phyloP scores from a whole-genome alignment of 768 basidiomycete genomes.

The Tylopilus felleus region DNA sequence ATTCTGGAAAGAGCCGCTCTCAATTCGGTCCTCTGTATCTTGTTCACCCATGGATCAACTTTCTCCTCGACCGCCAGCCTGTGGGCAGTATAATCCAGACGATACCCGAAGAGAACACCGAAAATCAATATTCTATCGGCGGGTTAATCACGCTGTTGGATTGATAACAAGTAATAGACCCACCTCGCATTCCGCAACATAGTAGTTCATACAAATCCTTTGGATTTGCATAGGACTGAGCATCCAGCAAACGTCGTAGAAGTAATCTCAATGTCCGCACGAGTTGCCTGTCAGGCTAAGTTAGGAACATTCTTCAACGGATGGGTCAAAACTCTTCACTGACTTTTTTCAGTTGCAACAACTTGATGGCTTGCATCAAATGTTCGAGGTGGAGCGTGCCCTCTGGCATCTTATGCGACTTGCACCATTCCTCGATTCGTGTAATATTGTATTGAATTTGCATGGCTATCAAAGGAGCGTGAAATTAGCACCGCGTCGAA shows the following conservation, averaged over 20 bases:
- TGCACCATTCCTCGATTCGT: constrained; percentile 98
- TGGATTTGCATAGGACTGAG: constrained; percentile 98
- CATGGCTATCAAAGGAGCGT: constrained; percentile 67
- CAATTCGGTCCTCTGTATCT: too few species aligned
- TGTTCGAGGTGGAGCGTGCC: constrained; percentile 97
- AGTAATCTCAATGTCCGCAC: constrained; percentile 97
- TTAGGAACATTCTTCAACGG: constrained; percentile 9
- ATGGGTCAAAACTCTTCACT: constrained; percentile 9
- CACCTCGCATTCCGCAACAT: constrained; percentile 98
- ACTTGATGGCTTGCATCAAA: constrained; percentile 98
- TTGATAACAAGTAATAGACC: constrained; percentile 15
- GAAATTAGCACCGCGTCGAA: background rate
- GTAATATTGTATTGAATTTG: constrained; percentile 99
- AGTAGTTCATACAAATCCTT: constrained; percentile 98
- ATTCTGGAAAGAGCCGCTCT: constrained; percentile 53
- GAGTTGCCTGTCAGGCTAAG: constrained; percentile 60
- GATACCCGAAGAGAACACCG: too few species aligned
- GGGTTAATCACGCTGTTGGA: background rate
- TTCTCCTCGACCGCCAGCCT: too few species aligned
- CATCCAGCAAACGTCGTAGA: constrained; percentile 99
- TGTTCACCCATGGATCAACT: too few species aligned
- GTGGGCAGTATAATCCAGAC: too few species aligned
- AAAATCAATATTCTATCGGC: too few species aligned
- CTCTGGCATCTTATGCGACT: constrained; percentile 99
- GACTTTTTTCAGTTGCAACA: constrained; percentile 96